Evolutionary conservation across 148 eudicot genomes (phyloP).

Genomic region (Vaccinium darrowii): DNA sequence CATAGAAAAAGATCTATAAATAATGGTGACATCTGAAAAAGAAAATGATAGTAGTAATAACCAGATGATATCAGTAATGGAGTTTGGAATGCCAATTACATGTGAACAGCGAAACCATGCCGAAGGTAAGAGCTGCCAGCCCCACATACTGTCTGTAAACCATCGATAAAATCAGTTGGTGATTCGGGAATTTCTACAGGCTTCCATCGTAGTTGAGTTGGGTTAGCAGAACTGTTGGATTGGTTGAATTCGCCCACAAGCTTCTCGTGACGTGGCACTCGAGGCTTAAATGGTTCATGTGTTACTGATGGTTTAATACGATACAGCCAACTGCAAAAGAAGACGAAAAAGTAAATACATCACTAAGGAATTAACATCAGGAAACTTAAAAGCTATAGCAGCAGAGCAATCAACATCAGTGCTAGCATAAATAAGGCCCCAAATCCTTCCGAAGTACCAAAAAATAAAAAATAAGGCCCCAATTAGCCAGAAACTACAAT

Average conservation of each 20-base stretch:
- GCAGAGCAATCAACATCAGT: background rate
- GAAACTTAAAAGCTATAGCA: background rate
- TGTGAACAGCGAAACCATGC: slow-evolving; percentile 94
- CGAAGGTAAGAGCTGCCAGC: slow-evolving; percentile 95
- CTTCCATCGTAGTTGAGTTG: slow-evolving; percentile 93
- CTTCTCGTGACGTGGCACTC: slow-evolving; percentile 61
- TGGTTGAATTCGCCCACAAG: slow-evolving; percentile 80
- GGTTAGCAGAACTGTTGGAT: slow-evolving; percentile 78
- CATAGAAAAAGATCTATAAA: background rate
- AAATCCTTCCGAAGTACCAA: background rate
- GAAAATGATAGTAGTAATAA: background rate
- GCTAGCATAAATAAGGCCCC: background rate
- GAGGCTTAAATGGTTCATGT: slow-evolving; percentile 87
- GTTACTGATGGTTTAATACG: slow-evolving; percentile 96
- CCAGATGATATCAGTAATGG: background rate
- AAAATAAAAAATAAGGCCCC: too few relatives aligned
- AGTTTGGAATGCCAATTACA: slow-evolving; percentile 55
- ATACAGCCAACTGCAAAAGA: slow-evolving; percentile 73
- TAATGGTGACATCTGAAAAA: background rate
- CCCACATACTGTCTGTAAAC: slow-evolving; percentile 80
- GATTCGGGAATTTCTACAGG: slow-evolving; percentile 65
- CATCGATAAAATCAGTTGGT: slow-evolving; percentile 83
- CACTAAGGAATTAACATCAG: background rate
- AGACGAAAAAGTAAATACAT: background rate
- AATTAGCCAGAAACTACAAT: background rate